Percentiles rank a stretch among this genome's conserved stretches.
Evolutionary conservation across 108 stramenopile species (phyloP).

Genomic region (Pseudonitzschia multiseries): DNA sequence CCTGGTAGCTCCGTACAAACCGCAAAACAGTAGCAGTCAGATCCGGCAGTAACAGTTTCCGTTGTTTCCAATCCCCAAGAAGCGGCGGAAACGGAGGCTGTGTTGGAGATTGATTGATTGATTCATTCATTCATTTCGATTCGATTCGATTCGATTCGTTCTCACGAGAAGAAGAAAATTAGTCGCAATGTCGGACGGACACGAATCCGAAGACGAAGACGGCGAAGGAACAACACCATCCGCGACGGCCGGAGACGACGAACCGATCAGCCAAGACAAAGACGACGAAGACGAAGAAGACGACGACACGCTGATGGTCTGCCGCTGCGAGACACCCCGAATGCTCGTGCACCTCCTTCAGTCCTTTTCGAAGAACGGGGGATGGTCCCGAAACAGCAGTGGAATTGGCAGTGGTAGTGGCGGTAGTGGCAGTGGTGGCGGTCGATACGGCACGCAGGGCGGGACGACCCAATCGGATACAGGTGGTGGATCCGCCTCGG

Average conservation of each 20-base stretch:
- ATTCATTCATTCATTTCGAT: too few relatives aligned
- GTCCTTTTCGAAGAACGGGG: conserved; percentile 12
- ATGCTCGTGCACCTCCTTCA: neutral
- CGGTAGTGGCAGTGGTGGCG: neutral
- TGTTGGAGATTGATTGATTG: too few relatives aligned
- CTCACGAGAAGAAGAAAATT: too few relatives aligned
- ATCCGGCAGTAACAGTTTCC: too few relatives aligned
- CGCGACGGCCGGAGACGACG: neutral
- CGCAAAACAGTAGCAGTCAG: too few relatives aligned
- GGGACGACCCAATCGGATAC: neutral
- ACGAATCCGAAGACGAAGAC: neutral
- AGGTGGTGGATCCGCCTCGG: neutral
- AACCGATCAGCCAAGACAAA: neutral
- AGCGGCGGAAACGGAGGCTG: too few relatives aligned
- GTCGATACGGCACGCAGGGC: neutral
- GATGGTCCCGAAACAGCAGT: neutral
- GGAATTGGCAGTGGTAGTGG: neutral
- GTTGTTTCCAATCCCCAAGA: too few relatives aligned
- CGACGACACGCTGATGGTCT: conserved; percentile 14
- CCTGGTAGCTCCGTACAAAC: too few relatives aligned
- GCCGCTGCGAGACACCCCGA: conserved; percentile 12
- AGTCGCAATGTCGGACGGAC: neutral
- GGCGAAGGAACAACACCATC: neutral
- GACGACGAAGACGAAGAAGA: conserved; percentile 4
- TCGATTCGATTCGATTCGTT: too few relatives aligned